Percentiles rank a stretch among this genome's conserved stretches.
phyloP scores from a whole-genome alignment of 495 filamentous ascomycete genomes.

The Penicillium odoratum region DNA sequence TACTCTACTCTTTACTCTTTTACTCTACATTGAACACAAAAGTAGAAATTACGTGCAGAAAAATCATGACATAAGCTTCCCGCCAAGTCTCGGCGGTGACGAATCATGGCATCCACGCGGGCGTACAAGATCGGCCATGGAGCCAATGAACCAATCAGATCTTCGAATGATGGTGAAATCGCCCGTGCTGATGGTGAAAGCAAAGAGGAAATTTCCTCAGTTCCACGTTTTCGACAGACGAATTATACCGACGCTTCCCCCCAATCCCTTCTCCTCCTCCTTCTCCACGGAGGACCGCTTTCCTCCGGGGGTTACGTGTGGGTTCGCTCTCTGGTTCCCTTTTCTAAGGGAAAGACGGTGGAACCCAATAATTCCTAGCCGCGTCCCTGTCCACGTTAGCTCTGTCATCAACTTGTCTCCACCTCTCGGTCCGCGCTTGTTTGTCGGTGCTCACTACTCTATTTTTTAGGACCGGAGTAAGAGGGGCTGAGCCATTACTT shows the following conservation, averaged over 20 bases:
- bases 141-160: conserved; percentile 13
- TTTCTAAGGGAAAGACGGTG: no score
- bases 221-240: conserved; percentile 8
- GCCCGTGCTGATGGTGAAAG: conserved; percentile 19
- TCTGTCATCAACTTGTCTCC: neutral
- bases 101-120: conserved; percentile 21
- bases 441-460: conserved; percentile 15
- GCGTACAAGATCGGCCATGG: conserved; percentile 16
- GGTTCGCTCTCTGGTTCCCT: neutral
- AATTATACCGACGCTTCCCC: neutral
- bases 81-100: conserved; percentile 17
- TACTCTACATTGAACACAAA: neutral
- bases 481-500: neutral
- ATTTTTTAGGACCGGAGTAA: conserved; percentile 12
- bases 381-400: conserved; percentile 4
- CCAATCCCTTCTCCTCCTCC: neutral
- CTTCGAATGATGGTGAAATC: conserved; percentile 20
- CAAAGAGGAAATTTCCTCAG: neutral
- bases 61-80: conserved; percentile 15
- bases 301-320: neutral
- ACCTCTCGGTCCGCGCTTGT: conserved; percentile 12
- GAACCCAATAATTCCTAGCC: neutral
- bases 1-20: neutral
- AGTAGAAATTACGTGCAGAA: neutral
- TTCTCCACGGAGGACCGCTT: neutral